phyloP scores from a whole-genome alignment of 1,284 basidiomycete species.

The Somion occarium region DNA sequence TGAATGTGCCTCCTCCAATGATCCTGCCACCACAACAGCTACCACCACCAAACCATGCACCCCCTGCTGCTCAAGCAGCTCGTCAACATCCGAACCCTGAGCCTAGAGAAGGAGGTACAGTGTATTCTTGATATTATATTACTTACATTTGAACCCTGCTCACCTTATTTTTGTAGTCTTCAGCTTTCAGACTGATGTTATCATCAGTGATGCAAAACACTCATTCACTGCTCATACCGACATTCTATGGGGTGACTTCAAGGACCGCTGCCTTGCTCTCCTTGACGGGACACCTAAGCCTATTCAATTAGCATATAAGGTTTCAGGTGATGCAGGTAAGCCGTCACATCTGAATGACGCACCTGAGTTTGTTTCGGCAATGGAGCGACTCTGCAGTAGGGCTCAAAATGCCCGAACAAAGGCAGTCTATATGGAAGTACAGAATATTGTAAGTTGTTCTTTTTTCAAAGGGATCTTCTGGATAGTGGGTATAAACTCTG shows the following conservation, averaged over 20 bases:
- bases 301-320: conserved; percentile 2
- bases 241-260: neutral
- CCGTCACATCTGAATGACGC: neutral
- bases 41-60: neutral
- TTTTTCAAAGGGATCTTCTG: neutral
- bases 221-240: neutral
- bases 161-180: no score
- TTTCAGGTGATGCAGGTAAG: conserved; percentile 1
- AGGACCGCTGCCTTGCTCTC: neutral
- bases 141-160: neutral
- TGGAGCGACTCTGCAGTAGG: conserved; percentile 1
- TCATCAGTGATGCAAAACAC: neutral
- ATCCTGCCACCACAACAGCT: no score
- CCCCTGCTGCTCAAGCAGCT: neutral
- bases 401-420: conserved; percentile 1
- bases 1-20: neutral
- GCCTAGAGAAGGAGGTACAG: neutral
- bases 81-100: neutral
- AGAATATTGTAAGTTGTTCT: conserved; percentile 3
- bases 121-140: neutral
- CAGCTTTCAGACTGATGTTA: conserved; percentile 1
- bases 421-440: conserved; percentile 4
- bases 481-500: no score
- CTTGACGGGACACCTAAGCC: conserved; percentile 3
- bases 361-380: conserved; percentile 5